A percentile compares a stretch with the other conserved stretches of the same genome.
phyloP scores from a whole-genome alignment of 2,329 filamentous ascomycete species.

The Calcarisporium arbuscula region DNA sequence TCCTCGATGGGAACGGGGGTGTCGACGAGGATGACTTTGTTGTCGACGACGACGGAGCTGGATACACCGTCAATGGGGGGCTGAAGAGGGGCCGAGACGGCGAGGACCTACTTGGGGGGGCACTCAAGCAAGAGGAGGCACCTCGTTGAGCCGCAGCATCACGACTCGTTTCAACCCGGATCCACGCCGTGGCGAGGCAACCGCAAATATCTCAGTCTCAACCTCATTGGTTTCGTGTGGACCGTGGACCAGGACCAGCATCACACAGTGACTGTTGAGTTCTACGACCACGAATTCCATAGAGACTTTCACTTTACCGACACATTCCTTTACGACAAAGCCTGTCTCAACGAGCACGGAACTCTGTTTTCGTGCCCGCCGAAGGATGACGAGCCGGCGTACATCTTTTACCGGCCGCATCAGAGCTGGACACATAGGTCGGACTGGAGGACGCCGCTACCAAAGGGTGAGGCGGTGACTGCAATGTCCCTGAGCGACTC shows the following conservation, averaged over 20 bases:
- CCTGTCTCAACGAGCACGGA: slow-evolving; percentile 81
- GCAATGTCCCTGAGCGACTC: slow-evolving; percentile 88
- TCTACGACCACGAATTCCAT: slow-evolving; percentile 89
- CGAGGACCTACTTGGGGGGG: slow-evolving; percentile 46
- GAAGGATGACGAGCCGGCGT: slow-evolving; percentile 58
- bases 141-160: slow-evolving; percentile 57
- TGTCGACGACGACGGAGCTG: slow-evolving; percentile 89
- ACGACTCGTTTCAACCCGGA: slow-evolving; percentile 85
- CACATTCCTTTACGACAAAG: slow-evolving; percentile 92
- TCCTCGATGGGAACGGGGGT: slow-evolving; percentile 57
- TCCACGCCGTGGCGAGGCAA: slow-evolving; percentile 95
- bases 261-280: slow-evolving; percentile 92
- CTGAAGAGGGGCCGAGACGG: slow-evolving; percentile 45
- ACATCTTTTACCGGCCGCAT: slow-evolving; percentile 93
- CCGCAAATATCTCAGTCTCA: slow-evolving; percentile 86
- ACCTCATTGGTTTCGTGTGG: slow-evolving; percentile 92
- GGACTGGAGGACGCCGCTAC: slow-evolving; percentile 88
- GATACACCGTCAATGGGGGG: slow-evolving; percentile 63
- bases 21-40: slow-evolving; percentile 69
- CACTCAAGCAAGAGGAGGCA: slow-evolving; percentile 44
- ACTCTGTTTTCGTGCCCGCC: slow-evolving; percentile 79
- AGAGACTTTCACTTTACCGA: slow-evolving; percentile 97
- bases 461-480: slow-evolving; percentile 75
- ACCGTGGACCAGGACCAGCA: slow-evolving; percentile 92
- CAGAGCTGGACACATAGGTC: slow-evolving; percentile 90